phyloP scores from a whole-genome alignment of 225 moss, liverwort and hornwort genomes.

The Takakia lepidozioides region DNA sequence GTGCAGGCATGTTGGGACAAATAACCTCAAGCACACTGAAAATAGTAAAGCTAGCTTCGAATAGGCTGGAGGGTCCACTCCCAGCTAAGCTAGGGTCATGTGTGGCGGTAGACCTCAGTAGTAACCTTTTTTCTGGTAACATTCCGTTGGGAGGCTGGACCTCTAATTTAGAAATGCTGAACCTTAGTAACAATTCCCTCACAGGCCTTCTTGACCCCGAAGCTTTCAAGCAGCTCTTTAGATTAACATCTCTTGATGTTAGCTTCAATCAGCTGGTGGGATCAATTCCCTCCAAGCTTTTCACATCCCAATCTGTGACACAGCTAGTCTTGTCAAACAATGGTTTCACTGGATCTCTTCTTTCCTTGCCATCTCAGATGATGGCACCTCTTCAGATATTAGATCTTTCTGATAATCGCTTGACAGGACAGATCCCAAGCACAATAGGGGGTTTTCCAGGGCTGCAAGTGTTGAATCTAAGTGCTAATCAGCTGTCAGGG shows the following conservation, averaged over 20 bases:
- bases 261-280: slow-evolving; percentile 66
- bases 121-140: slow-evolving; percentile 34
- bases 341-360: slow-evolving; percentile 31
- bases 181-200: slow-evolving; percentile 42
- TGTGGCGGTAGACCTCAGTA: slow-evolving; percentile 37
- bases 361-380: slow-evolving; percentile 8
- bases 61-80: slow-evolving; percentile 26
- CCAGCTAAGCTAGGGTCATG: slow-evolving; percentile 41
- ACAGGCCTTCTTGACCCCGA: slow-evolving; percentile 26
- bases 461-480: slow-evolving; percentile 28
- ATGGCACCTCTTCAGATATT: slow-evolving; percentile 25
- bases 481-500: slow-evolving; percentile 27
- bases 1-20: slow-evolving; percentile 35
- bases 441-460: slow-evolving; percentile 23
- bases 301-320: slow-evolving; percentile 17
- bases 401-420: slow-evolving; percentile 28
- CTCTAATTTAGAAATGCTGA: slow-evolving; percentile 27
- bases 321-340: slow-evolving; percentile 28
- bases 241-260: slow-evolving; percentile 40
- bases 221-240: slow-evolving; percentile 30
- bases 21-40: slow-evolving; percentile 45
- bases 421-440: slow-evolving; percentile 24
- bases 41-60: slow-evolving; percentile 34
- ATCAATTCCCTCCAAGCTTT: slow-evolving; percentile 34
- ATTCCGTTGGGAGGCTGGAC: slow-evolving; percentile 39